These are phyloP conservation scores for Xylaria scruposa DNA, from an alignment of 495 filamentous ascomycete genomes.

Conservation along the genomic window DNA sequence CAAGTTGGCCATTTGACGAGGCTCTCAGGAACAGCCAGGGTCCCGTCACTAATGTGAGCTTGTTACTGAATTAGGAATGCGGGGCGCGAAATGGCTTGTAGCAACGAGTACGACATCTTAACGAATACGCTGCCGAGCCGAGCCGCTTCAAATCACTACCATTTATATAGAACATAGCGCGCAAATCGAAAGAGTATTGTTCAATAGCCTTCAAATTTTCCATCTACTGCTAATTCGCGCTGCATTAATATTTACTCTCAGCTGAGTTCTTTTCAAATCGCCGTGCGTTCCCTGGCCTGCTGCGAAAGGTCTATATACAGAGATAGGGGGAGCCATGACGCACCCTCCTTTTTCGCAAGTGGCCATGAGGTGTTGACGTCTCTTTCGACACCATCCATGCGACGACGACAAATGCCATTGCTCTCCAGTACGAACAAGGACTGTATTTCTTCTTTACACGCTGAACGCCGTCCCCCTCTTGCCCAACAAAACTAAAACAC, in stretches of 20 bases:
- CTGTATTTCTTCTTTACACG: constrained; percentile 25
- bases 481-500: constrained; percentile 11
- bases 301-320: constrained; percentile 25
- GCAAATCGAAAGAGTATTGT: neutral
- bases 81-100: constrained; percentile 1
- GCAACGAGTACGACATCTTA: neutral
- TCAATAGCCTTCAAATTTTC: constrained; percentile 8
- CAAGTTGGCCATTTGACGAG: neutral
- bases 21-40: neutral
- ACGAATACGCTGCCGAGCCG: neutral
- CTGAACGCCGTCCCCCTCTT: constrained; percentile 26
- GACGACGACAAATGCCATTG: constrained; percentile 17
- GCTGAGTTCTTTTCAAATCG: constrained; percentile 1
- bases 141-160: neutral
- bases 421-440: constrained; percentile 16
- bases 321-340: neutral
- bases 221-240: constrained; percentile 17
- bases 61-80: neutral
- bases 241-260: constrained; percentile 25
- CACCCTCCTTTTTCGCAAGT: constrained; percentile 6
- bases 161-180: neutral
- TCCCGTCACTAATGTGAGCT: neutral
- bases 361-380: constrained; percentile 4
- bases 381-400: constrained; percentile 22
- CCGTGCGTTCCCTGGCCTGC: constrained; percentile 8